Evolutionary conservation across 371 early-diverging fungal genomes (phyloP), one percentile per base, ranked within the genome.

Genomic region (Mortierella sp.): DNA sequence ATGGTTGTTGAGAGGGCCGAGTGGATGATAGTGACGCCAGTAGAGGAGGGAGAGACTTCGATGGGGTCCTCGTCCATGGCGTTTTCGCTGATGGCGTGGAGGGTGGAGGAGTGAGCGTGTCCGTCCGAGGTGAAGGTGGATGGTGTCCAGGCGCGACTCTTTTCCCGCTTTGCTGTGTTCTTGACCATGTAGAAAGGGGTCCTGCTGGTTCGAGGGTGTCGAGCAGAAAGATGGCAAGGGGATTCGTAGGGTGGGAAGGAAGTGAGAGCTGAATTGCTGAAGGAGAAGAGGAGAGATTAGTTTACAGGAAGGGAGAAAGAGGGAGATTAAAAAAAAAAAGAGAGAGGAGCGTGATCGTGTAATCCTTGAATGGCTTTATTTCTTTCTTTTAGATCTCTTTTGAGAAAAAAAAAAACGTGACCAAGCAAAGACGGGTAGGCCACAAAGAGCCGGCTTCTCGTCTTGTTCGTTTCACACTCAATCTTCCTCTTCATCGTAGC

Each of bases 101-200:
- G 75, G 57, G 55, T 61, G 69, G 76, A 74, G 44, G 79, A 54
- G 37, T 37, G 67, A 24, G 37, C 40, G 73, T 76, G 34, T 40
- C 44, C 50, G 31, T 83, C 80, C 2, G 83, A 73, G 9, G 79
- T 31, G 61, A 82, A 86, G 14, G 82, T 81, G 51, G 69, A 76
- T 3, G 82, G 75, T 3, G 82, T 86, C 86, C 86, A 86, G 51
- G 71, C 74, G 40, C 86, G 79, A 37, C 69, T 69, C 53, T 86
- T 79, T 67, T 86, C 86, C 77, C 76, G 57, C 59, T 84, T 80
- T 34, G 81, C 40, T 64, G 44, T 79, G 72, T 77, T 77, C 44
- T 77, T 79, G 59, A 77, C 80, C 83, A 83, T 83, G 67, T 64
- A 64, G 64, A 64, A 24, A 34, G 19, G 61, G 64, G 21, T 21